These are phyloP conservation scores for Globisporangium viniferum DNA, from an alignment of 352 stramenopile genomes.

Conservation along the genomic window DNA sequence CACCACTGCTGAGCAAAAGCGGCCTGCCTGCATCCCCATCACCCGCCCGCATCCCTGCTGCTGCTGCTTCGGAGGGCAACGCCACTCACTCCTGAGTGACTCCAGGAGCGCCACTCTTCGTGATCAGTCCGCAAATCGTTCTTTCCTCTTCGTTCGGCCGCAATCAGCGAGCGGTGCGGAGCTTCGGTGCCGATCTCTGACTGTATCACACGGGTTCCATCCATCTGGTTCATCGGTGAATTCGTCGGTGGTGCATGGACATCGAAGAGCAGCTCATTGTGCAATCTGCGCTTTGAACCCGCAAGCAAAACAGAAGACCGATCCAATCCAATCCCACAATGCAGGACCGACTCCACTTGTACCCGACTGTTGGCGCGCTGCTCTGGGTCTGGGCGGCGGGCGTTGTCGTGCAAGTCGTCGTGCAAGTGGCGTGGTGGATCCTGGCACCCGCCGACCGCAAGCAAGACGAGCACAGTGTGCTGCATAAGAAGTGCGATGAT, in stretches of 20 bases:
- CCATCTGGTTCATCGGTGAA: neutral
- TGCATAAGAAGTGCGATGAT: slow-evolving; percentile 15
- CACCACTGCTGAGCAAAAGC: neutral
- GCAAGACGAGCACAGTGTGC: neutral
- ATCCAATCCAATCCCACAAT: slow-evolving; percentile 9
- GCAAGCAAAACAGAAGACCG: neutral
- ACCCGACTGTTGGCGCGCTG: slow-evolving; percentile 31
- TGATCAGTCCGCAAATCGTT: neutral
- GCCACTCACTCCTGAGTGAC: neutral
- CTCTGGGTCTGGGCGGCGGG: slow-evolving; percentile 25
- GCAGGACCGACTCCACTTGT: slow-evolving; percentile 42
- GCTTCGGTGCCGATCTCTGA: neutral
- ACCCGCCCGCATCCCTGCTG: neutral
- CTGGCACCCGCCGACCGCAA: neutral
- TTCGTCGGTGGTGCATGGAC: neutral
- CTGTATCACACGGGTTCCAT: neutral
- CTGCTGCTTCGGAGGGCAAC: neutral
- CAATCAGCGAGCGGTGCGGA: neutral
- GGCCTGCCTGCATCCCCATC: neutral
- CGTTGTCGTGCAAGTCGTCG: slow-evolving; percentile 34
- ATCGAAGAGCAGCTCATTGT: neutral
- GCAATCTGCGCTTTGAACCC: neutral
- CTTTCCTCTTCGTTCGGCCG: neutral
- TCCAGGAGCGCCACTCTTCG: neutral
- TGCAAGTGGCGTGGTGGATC: slow-evolving; percentile 15